Evolutionary conservation across 768 basidiomycete species (phyloP).

Genomic region (Auricularia sp.): DNA sequence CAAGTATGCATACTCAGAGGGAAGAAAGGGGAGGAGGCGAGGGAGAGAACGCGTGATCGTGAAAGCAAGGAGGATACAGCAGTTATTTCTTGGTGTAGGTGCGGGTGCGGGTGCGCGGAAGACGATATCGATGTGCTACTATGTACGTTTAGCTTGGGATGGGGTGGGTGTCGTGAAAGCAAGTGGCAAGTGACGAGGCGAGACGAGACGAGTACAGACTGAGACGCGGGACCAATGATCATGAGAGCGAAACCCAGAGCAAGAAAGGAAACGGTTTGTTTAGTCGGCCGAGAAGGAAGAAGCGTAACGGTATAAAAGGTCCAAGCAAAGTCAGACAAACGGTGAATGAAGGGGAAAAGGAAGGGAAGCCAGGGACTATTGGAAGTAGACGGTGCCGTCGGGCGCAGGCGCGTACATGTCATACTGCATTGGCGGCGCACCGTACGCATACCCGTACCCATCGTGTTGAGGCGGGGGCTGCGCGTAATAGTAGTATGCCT

Average conservation of each 20-base stretch:
- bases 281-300: background rate
- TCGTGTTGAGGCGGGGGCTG: background rate
- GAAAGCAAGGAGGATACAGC: background rate
- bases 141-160: background rate
- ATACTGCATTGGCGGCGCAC: background rate
- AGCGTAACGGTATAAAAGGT: background rate
- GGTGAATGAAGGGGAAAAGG: background rate
- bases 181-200: too few relatives aligned
- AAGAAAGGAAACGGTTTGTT: too few relatives aligned
- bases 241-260: too few relatives aligned
- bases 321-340: background rate
- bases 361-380: background rate
- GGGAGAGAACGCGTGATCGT: background rate
- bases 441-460: background rate
- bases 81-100: background rate
- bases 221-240: too few relatives aligned
- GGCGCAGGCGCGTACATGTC: background rate
- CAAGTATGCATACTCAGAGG: background rate
- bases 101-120: background rate
- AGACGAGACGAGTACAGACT: too few relatives aligned
- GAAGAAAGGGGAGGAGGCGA: background rate
- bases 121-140: background rate
- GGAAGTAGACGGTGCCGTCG: background rate
- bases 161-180: too few relatives aligned
- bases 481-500: background rate